Evolutionary conservation across 306 rosid genomes (phyloP).

Genomic region (Fragaria nilgerrensis): DNA sequence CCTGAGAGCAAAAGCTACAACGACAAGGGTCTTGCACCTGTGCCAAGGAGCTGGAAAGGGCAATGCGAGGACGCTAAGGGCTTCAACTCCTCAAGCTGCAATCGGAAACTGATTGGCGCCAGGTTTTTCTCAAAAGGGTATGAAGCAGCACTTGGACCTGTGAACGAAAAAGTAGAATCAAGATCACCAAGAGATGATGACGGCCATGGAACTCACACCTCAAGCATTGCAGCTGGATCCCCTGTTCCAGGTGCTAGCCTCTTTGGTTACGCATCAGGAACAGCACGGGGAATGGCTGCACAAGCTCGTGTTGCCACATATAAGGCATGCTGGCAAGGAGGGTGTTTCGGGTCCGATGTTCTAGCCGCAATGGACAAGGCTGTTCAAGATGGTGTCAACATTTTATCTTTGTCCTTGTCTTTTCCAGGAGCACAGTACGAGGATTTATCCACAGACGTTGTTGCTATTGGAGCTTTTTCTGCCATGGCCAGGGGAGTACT

Average conservation of each 20-base stretch:
- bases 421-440: slow-evolving; percentile 36
- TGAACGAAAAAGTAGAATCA: slow-evolving; percentile 43
- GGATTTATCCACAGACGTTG: slow-evolving; percentile 39
- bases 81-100: slow-evolving; percentile 58
- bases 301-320: slow-evolving; percentile 63
- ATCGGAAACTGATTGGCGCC: slow-evolving; percentile 67
- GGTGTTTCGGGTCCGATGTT: slow-evolving; percentile 55
- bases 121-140: slow-evolving; percentile 54
- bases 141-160: slow-evolving; percentile 43
- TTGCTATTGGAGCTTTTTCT: slow-evolving; percentile 57
- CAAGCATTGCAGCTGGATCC: slow-evolving; percentile 69
- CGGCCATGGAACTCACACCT: slow-evolving; percentile 78
- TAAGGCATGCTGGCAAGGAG: slow-evolving; percentile 62
- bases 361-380: slow-evolving; percentile 68
- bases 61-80: slow-evolving; percentile 46
- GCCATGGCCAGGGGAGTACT: slow-evolving; percentile 57
- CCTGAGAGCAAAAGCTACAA: slow-evolving; percentile 56
- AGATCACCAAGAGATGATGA: slow-evolving; percentile 66
- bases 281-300: slow-evolving; percentile 70
- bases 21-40: slow-evolving; percentile 53
- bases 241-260: slow-evolving; percentile 60
- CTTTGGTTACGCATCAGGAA: slow-evolving; percentile 60
- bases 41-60: slow-evolving; percentile 69
- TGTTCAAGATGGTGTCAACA: slow-evolving; percentile 55
- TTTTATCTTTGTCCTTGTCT: slow-evolving; percentile 72